These are phyloP conservation scores for Malassezia caprae DNA, from an alignment of 1,284 basidiomycete genomes.

Conservation along the genomic window DNA sequence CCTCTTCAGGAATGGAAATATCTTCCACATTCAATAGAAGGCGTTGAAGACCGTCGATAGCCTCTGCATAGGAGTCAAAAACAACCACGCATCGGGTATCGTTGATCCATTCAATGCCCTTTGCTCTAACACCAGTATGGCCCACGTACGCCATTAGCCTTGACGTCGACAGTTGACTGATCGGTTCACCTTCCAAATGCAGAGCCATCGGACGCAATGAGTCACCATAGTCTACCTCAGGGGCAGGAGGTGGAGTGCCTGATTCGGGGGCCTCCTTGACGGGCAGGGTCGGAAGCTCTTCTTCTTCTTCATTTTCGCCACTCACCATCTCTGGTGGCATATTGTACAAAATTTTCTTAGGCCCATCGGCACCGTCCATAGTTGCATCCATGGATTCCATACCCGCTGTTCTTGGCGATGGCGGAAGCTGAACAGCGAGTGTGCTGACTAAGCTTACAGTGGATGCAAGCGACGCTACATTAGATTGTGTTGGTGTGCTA, in stretches of 20 bases:
- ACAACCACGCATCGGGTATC: slow-evolving; percentile 40
- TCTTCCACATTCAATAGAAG: not conserved
- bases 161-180: slow-evolving; percentile 45
- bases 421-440: not conserved
- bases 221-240: slow-evolving; percentile 24
- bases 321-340: slow-evolving; percentile 9
- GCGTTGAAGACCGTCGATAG: slow-evolving; percentile 3
- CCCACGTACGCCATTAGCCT: slow-evolving; percentile 43
- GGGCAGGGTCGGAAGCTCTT: not conserved
- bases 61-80: slow-evolving; percentile 20
- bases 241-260: slow-evolving; percentile 16
- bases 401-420: not conserved
- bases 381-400: not conserved
- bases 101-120: slow-evolving; percentile 46
- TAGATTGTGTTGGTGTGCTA: not conserved
- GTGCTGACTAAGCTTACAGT: not conserved
- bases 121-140: slow-evolving; percentile 35
- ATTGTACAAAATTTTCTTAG: slow-evolving; percentile 6
- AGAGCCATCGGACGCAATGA: slow-evolving; percentile 34
- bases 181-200: slow-evolving; percentile 37
- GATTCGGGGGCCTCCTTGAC: slow-evolving; percentile 3
- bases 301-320: not conserved
- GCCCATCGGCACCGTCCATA: not conserved
- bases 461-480: not conserved
- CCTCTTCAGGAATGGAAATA: not conserved